A percentile compares a stretch with the other conserved stretches of the same genome.
phyloP scores from a whole-genome alignment of 495 filamentous ascomycete genomes.

The Xylaria sp. region DNA sequence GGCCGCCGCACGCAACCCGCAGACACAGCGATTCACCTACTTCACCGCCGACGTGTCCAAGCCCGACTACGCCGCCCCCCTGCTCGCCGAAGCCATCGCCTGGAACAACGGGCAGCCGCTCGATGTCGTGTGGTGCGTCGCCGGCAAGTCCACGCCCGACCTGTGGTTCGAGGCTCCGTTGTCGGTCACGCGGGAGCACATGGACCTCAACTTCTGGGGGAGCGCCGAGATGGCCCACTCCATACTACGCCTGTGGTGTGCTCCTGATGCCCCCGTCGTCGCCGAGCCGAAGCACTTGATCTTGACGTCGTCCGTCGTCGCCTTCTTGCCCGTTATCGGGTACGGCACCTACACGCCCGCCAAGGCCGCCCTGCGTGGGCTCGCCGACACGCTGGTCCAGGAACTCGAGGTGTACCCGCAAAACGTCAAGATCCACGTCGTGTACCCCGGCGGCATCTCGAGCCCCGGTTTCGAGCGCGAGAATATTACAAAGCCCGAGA shows the following conservation, averaged over 20 bases:
- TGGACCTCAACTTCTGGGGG: conserved; percentile 92
- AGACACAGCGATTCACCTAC: conserved; percentile 78
- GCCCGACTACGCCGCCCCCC: conserved; percentile 66
- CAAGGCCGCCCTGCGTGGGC: conserved; percentile 83
- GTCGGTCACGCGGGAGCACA: conserved; percentile 73
- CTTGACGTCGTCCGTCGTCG: conserved; percentile 81
- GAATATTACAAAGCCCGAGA: conserved; percentile 77
- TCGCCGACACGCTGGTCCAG: conserved; percentile 82
- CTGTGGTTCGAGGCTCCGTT: conserved; percentile 79
- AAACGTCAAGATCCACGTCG: conserved; percentile 78
- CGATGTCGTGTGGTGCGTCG: conserved; percentile 92
- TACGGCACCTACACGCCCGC: conserved; percentile 85
- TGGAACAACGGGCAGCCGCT: conserved; percentile 82
- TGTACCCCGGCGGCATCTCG: conserved; percentile 85
- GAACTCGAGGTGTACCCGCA: conserved; percentile 83
- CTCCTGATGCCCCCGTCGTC: conserved; percentile 49
- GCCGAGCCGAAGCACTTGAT: conserved; percentile 75
- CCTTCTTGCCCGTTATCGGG: conserved; percentile 79
- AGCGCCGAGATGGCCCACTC: conserved; percentile 86
- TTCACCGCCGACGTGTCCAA: conserved; percentile 84
- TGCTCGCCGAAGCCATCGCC: conserved; percentile 74
- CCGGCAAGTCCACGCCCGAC: conserved; percentile 75
- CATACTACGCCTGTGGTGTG: conserved; percentile 65
- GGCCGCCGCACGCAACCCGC: conserved; percentile 64
- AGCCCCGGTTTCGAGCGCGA: conserved; percentile 79